Percentiles rank a stretch among this genome's conserved stretches.
These are phyloP conservation scores for Rubia yunnanensis DNA, from an alignment of 257 asterid genomes.

Conservation along the genomic window DNA sequence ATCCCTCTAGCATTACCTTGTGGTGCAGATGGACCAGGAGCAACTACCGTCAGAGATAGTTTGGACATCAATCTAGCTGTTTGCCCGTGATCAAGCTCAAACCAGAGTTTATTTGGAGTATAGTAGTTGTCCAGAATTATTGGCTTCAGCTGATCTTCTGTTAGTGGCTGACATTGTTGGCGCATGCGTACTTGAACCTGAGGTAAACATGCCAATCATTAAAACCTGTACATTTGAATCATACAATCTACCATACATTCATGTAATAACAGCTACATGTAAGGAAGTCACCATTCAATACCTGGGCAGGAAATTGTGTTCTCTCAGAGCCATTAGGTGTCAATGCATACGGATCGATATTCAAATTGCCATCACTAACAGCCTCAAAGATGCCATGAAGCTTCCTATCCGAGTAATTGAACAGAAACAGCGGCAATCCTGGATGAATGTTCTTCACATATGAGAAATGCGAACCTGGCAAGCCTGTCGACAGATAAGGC, in stretches of 20 bases:
- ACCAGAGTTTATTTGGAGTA: slow-evolving; percentile 47
- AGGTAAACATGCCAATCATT: slow-evolving; percentile 16
- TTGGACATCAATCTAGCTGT: too few species aligned
- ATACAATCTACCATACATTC: not conserved
- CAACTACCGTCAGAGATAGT: slow-evolving; percentile 38
- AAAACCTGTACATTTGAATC: slow-evolving; percentile 5
- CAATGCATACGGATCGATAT: slow-evolving; percentile 81
- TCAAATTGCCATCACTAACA: slow-evolving; percentile 63
- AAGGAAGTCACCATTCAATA: slow-evolving; percentile 18
- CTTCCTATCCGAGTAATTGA: too few species aligned
- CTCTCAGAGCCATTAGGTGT: slow-evolving; percentile 59
- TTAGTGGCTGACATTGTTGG: slow-evolving; percentile 47
- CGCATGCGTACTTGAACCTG: too few species aligned
- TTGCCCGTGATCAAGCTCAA: slow-evolving; percentile 79
- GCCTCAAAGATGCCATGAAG: too few species aligned
- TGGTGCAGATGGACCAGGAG: slow-evolving; percentile 31
- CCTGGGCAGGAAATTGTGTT: slow-evolving; percentile 83
- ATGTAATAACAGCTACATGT: too few species aligned
- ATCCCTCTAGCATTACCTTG: too few species aligned
- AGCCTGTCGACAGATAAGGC: slow-evolving; percentile 30
- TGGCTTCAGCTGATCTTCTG: slow-evolving; percentile 58
- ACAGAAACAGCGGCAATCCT: too few species aligned
- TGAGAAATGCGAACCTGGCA: too few species aligned
- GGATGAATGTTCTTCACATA: too few species aligned
- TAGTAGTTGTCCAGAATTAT: slow-evolving; percentile 64